These are phyloP conservation scores for Cyclocybe aegerita DNA, from an alignment of 768 basidiomycete species.

Conservation along the genomic window DNA sequence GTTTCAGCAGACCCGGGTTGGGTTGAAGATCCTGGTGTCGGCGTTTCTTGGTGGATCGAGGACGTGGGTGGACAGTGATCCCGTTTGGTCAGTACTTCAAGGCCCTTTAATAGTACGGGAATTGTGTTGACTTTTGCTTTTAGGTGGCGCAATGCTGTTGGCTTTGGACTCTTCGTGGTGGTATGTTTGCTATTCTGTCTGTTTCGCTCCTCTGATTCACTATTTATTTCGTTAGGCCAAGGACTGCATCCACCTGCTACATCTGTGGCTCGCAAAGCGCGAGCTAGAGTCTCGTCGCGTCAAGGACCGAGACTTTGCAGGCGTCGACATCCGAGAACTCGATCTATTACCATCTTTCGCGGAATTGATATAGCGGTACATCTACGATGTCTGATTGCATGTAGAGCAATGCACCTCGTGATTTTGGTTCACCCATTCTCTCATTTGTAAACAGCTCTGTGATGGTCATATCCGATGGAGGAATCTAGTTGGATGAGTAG, in stretches of 20 bases:
- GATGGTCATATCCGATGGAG: no score
- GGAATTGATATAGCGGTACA: no score
- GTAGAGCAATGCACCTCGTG: no score
- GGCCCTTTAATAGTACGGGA: constrained; percentile 2
- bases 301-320: constrained; percentile 70
- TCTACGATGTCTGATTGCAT: no score
- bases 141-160: constrained; percentile 68
- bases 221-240: constrained; percentile 44
- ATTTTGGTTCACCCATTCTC: no score
- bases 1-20: constrained; percentile 26
- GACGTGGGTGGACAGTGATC: constrained; percentile 68
- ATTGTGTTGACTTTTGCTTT: background rate
- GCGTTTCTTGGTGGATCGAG: constrained; percentile 56
- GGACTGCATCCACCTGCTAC: constrained; percentile 65
- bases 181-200: constrained; percentile 34
- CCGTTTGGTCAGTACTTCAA: constrained; percentile 55
- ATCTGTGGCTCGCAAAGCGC: constrained; percentile 68
- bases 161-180: constrained; percentile 65
- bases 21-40: constrained; percentile 38
- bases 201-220: background rate
- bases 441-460: no score
- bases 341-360: constrained; percentile 50
- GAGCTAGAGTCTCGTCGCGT: constrained; percentile 70
- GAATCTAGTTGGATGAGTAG: no score
- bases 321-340: constrained; percentile 64